Percentiles rank a stretch among this genome's conserved stretches.
phyloP scores from a whole-genome alignment of 2,329 filamentous ascomycete species.

The Monosporascus cannonballus region DNA sequence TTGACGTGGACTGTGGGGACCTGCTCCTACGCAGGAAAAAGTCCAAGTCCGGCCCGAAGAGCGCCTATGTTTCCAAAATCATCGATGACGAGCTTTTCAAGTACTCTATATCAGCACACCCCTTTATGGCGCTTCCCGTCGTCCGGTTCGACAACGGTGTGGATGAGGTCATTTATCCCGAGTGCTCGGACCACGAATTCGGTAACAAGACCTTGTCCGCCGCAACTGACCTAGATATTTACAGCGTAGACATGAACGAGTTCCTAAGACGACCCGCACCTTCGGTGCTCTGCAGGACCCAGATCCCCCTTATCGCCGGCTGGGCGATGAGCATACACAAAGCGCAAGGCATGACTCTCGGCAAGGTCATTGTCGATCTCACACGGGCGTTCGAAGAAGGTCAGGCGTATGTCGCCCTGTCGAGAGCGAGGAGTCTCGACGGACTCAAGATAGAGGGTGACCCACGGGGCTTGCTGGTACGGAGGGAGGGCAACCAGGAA shows the following conservation, averaged over 20 bases:
- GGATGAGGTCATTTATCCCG: slow-evolving; percentile 36
- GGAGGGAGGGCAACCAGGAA: slow-evolving; percentile 14
- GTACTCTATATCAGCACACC: not conserved
- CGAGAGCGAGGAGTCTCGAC: slow-evolving; percentile 39
- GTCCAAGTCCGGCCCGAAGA: not conserved
- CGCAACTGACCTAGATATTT: slow-evolving; percentile 20
- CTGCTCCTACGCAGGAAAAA: slow-evolving; percentile 4
- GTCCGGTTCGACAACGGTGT: slow-evolving; percentile 42
- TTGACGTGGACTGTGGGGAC: slow-evolving; percentile 14
- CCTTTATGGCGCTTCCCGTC: slow-evolving; percentile 33
- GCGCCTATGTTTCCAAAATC: too few species aligned
- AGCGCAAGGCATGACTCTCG: slow-evolving; percentile 52
- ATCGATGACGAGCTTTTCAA: not conserved
- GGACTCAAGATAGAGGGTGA: slow-evolving; percentile 33
- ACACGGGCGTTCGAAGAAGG: slow-evolving; percentile 42
- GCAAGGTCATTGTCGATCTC: slow-evolving; percentile 47
- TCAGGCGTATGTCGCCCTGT: slow-evolving; percentile 54
- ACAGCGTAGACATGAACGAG: slow-evolving; percentile 18
- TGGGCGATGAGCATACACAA: slow-evolving; percentile 58
- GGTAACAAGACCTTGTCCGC: slow-evolving; percentile 24
- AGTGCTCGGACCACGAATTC: slow-evolving; percentile 38
- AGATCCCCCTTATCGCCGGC: slow-evolving; percentile 48
- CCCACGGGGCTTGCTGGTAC: slow-evolving; percentile 8
- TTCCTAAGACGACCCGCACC: too few species aligned
- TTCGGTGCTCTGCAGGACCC: slow-evolving; percentile 39